Evolutionary conservation across 192 early-diverging fungal species (phyloP), one percentile per base, ranked within the genome.

Genomic region (Coemansia sp.): DNA sequence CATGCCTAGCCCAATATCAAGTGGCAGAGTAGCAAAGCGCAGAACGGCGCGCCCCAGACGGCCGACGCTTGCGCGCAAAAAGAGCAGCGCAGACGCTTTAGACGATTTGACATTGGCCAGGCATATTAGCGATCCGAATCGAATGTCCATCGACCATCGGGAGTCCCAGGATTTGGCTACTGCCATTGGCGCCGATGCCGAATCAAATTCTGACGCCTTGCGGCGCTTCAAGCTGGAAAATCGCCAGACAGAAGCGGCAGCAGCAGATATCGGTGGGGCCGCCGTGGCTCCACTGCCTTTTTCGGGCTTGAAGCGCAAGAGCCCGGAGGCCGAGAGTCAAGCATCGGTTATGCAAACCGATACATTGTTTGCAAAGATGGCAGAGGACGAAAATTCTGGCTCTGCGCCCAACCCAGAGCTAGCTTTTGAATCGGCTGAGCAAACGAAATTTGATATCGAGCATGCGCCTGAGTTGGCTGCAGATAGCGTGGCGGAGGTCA

Each of bases 11-110:
- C 70, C 70, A 2, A 47, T 66, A 27, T 66, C 73, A 1, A 67
- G 73, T 34, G 68, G 73, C n/a, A 69, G 65, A n/a, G 73, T 75
- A 4, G 54, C 73, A 1, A 58, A 60, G 24, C 73, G 73, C 22
- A 66, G 57, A 28, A n/a, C 60, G 23, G 54, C 56, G 5, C 54
- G 64, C 7, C 47, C 18, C 23, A 61, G 32, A 34, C 25, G 30
- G 11, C 29, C 59, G 5, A 27, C 48, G 6, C 9, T 48, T 10
- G 47, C 29, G 4, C 27, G 39, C 22, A 58, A 28, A 39, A 22
- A 46, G 22, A 35, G 30, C 57, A 30, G 22, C 13, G 8, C 30
- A 32, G 13, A 16, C 11, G 39, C 14, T 13, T 10, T 10, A 42
- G 39, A 42, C 11, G 39, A 42, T 16, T 16, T 10, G 39, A 16